Percentiles rank a stretch among this genome's conserved stretches.
Evolutionary conservation across 345 rosid species (phyloP).

Genomic region (Turritis glabra): DNA sequence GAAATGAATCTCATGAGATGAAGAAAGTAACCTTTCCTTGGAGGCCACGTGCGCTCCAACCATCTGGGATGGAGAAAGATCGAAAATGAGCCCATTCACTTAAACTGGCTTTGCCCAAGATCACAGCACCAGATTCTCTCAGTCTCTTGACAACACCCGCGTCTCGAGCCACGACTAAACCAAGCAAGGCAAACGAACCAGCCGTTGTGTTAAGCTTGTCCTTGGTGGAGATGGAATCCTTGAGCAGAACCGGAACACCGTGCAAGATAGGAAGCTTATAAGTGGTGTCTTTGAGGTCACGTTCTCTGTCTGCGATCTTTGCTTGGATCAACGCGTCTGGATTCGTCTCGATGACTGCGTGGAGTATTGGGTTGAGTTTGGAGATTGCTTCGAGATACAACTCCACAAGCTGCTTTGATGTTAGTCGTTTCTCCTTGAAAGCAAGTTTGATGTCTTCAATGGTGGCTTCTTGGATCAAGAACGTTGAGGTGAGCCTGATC

Average conservation of each 20-base stretch:
- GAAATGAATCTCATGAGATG: not conserved
- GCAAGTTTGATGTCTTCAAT: constrained; percentile 46
- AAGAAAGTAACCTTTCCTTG: constrained; percentile 58
- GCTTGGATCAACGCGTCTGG: constrained; percentile 66
- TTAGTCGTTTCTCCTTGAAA: constrained; percentile 49
- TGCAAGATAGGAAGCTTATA: constrained; percentile 46
- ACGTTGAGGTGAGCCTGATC: constrained; percentile 14
- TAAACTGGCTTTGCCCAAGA: constrained; percentile 77
- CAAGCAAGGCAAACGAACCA: constrained; percentile 66
- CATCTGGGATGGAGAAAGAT: constrained; percentile 30
- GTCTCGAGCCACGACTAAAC: constrained; percentile 62
- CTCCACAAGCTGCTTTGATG: constrained; percentile 61
- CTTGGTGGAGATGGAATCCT: constrained; percentile 67
- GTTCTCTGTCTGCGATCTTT: constrained; percentile 58
- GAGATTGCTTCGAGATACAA: constrained; percentile 51
- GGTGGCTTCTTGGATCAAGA: constrained; percentile 52
- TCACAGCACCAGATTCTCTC: constrained; percentile 60
- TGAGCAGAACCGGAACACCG: constrained; percentile 67
- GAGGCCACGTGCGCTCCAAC: constrained; percentile 62
- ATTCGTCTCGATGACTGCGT: constrained; percentile 67
- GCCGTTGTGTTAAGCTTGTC: constrained; percentile 71
- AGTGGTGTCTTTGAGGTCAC: constrained; percentile 23
- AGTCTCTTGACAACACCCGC: constrained; percentile 65
- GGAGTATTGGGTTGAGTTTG: constrained; percentile 50
- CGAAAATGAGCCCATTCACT: constrained; percentile 66